Percentiles rank a stretch among this genome's conserved stretches.
phyloP scores from a whole-genome alignment of 2,329 filamentous ascomycete genomes.

The Claviceps capensis region DNA sequence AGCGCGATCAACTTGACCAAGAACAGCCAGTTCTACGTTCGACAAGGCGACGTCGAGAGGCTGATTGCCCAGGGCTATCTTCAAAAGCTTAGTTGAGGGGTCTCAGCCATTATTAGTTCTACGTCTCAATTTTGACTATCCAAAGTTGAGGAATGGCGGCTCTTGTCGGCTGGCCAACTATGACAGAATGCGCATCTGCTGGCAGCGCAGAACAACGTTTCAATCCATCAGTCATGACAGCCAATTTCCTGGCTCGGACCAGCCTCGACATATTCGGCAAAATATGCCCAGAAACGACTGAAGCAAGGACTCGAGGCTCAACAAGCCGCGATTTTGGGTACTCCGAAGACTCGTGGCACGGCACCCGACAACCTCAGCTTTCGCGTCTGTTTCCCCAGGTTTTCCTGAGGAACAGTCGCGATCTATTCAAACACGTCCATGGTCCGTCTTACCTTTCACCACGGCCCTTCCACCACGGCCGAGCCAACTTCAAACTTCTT shows the following conservation, averaged over 20 bases:
- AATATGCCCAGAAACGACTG: not conserved
- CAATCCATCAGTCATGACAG: not conserved
- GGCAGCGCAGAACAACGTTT: not conserved
- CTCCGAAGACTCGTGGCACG: too few species aligned
- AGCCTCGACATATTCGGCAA: not conserved
- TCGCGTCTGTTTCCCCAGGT: not conserved
- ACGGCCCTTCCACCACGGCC: not conserved
- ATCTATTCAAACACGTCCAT: not conserved
- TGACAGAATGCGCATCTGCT: not conserved
- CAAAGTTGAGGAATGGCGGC: not conserved
- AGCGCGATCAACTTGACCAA: constrained; percentile 93
- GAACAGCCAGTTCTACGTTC: constrained; percentile 95
- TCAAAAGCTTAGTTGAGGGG: constrained; percentile 64
- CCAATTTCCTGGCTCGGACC: too few species aligned
- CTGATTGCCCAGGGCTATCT: constrained; percentile 90
- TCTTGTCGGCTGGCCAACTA: not conserved
- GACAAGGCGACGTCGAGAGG: constrained; percentile 88
- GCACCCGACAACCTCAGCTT: not conserved
- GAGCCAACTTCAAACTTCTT: not conserved
- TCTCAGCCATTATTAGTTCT: not conserved
- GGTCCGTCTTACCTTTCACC: not conserved
- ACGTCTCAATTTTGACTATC: not conserved
- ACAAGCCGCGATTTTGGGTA: too few species aligned
- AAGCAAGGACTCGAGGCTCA: not conserved
- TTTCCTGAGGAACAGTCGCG: not conserved